Base-by-base conservation (phyloP, 2,329 filamentous ascomycete genomes). In the Ceratocystis alfenasii region DNA sequence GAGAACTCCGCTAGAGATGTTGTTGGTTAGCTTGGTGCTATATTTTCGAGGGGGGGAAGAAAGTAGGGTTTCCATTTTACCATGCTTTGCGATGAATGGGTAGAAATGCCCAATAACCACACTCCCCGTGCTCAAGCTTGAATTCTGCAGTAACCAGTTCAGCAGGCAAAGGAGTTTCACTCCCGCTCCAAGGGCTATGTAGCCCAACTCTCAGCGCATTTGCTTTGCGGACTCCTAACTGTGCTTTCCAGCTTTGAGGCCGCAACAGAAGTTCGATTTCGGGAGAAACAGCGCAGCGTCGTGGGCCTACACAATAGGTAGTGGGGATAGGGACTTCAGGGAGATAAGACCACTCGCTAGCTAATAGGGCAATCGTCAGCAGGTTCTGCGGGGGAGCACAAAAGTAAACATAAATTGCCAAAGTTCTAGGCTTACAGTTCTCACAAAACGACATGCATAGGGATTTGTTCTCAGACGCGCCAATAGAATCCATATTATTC, bases 91-190 rank as follows among this genome's bases (percentile, higher is more conserved):
- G 62, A 20, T 64, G 65, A n/a, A 67, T 67, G 1, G 62, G 65
- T 8, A 67, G 25, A 55, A 64, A 67, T 36, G 65, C 46, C 65
- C 62, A 67, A 15, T 67, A 67, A 45, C 65, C 65, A 53, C 65
- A 67, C 53, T 44, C 63, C 17, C 55, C 62, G 45, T 41, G 60
- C 45, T 46, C 20, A n/a, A 67, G 53, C 4, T 61, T 57, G 53
- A 64, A 61, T 20, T 45, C 10, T 8, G 62, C 36, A 5, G 46
- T 15, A 1, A 62, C 63, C 5, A 67, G 45, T 22, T 67, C 63
- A 41, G 65, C 65, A 25, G 45, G 36, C 41, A 55, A 33, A 3
- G 61, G 20, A 6, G 28, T 33, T 22, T 67, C 65, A 44, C 61
- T 64, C 8, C 62, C 62, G 6, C 53, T 63, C 65, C 65, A 67